Evolutionary conservation across 176 grass and related monocot species (phyloP).

Genomic region (Oryza nivara): DNA sequence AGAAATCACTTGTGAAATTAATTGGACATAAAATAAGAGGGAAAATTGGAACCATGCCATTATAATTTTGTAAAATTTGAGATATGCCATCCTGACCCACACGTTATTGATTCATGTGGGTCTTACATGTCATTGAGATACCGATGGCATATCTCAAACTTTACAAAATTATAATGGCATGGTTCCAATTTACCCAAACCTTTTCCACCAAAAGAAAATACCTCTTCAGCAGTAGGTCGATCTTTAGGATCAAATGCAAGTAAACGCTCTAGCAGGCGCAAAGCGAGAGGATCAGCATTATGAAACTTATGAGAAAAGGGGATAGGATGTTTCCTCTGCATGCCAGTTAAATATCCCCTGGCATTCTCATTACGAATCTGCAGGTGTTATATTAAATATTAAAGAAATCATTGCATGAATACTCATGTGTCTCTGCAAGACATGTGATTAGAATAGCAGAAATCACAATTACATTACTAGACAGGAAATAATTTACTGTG

Average conservation of each 20-base stretch:
- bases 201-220: slow-evolving; percentile 30
- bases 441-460: slow-evolving; percentile 5
- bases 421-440: slow-evolving; percentile 26
- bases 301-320: slow-evolving; percentile 70
- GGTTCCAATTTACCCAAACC: background rate
- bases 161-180: no score
- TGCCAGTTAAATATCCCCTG: slow-evolving; percentile 61
- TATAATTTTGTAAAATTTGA: no score
- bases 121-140: no score
- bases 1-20: slow-evolving; percentile 1
- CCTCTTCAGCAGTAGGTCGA: slow-evolving; percentile 87
- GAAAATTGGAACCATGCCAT: no score
- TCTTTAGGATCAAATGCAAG: slow-evolving; percentile 95
- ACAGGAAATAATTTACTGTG: slow-evolving; percentile 16
- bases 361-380: slow-evolving; percentile 94
- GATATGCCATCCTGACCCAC: no score
- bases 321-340: slow-evolving; percentile 67
- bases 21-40: slow-evolving; percentile 3
- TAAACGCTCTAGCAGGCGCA: slow-evolving; percentile 74
- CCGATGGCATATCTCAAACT: no score
- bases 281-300: slow-evolving; percentile 71
- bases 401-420: slow-evolving; percentile 19
- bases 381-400: slow-evolving; percentile 29
- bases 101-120: no score
- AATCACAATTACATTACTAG: slow-evolving; percentile 24